phyloP scores from a whole-genome alignment of 768 basidiomycete species.

The Coprinopsis sp. region DNA sequence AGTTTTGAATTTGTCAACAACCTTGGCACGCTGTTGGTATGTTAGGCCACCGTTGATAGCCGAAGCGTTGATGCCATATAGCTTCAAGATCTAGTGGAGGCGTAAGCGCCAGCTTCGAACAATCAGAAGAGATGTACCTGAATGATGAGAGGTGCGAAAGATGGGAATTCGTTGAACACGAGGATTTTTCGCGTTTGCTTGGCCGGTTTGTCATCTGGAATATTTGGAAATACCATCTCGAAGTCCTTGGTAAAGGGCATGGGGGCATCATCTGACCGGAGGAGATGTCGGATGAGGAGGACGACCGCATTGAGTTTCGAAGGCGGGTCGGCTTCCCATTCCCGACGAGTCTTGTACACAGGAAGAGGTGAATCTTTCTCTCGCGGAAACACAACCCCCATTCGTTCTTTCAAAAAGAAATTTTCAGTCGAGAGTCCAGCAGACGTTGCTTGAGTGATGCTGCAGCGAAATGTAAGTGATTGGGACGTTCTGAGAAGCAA shows the following conservation, averaged over 20 bases:
- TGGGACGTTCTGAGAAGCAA: neutral
- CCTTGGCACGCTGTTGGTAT: neutral
- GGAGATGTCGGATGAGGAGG: neutral
- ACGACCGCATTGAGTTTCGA: neutral
- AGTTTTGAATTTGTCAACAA: neutral
- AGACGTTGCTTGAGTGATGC: neutral
- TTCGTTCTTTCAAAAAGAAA: neutral
- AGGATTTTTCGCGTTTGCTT: neutral
- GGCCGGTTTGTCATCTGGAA: neutral
- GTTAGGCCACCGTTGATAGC: neutral
- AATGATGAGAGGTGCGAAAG: neutral
- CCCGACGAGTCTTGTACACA: neutral
- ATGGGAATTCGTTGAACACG: constrained; percentile 2
- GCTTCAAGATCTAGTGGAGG: neutral
- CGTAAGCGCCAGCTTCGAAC: neutral
- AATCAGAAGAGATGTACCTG: neutral
- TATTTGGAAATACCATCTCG: neutral
- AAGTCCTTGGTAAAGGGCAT: neutral
- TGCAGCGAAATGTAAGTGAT: neutral
- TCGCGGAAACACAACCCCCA: neutral
- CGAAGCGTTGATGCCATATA: neutral
- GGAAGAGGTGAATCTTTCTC: constrained; percentile 1
- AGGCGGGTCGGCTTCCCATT: neutral
- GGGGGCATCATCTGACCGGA: neutral
- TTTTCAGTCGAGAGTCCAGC: neutral